Conservation (phyloP, 345 rosid genomes). For the Brassica juncea region DNA sequence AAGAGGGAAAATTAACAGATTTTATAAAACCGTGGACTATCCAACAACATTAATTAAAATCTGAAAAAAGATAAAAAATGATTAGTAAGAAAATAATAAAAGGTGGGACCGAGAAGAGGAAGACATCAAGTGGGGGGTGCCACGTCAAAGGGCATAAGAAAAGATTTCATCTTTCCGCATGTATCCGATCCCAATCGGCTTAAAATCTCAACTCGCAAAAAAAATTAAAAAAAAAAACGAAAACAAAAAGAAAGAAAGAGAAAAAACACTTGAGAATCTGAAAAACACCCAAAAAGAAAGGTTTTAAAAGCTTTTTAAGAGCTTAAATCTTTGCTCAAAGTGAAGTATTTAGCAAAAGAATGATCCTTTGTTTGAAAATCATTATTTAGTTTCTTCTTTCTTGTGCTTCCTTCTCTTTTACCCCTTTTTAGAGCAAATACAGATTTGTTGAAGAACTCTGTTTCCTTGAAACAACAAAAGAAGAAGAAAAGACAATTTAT, state of each 20-base stretch:
- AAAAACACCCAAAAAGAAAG: not conserved
- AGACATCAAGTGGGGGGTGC: conserved; percentile 40
- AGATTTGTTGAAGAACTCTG: conserved; percentile 29
- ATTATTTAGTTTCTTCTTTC: conserved; percentile 7
- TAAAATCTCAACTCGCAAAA: conserved; percentile 9
- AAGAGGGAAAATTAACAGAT: conserved; percentile 13
- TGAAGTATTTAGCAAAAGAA: conserved; percentile 1
- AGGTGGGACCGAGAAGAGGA: conserved; percentile 36
- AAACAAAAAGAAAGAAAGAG: not conserved
- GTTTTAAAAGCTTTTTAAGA: conserved; percentile 12
- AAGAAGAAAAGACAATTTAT: too few relatives aligned
- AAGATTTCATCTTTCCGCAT: conserved; percentile 37
- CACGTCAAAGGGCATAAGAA: conserved; percentile 42
- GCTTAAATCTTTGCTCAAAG: conserved; percentile 13
- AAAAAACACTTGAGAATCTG: conserved; percentile 25
- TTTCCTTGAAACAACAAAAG: conserved; percentile 14
- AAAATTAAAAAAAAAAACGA: not conserved
- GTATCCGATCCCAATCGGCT: conserved; percentile 41
- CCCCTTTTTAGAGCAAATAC: conserved; percentile 23
- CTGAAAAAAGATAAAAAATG: not conserved
- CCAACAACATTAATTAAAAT: conserved; percentile 7
- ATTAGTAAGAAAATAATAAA: not conserved
- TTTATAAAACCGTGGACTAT: conserved; percentile 6
- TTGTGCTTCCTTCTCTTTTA: not conserved
- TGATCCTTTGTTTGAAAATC: conserved; percentile 25